Percentiles rank a stretch among this genome's conserved stretches.
Conservation (phyloP, 352 stramenopile genomes). For the Thalassiosira hispida region DNA sequence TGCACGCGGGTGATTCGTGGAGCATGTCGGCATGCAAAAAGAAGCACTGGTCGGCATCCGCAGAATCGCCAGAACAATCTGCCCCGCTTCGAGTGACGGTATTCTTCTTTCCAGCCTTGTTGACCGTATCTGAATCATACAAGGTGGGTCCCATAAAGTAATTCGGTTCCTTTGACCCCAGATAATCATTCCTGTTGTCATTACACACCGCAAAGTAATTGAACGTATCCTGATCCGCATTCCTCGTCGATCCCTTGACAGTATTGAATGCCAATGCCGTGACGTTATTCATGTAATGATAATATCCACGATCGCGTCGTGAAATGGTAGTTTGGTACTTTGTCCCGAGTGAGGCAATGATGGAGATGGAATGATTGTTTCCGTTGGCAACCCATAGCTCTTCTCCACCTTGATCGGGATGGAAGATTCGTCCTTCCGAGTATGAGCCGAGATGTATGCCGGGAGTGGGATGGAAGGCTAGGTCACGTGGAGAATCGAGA, state of each 20-base stretch:
- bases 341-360: conserved; percentile 46
- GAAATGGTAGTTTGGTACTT: conserved; percentile 38
- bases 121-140: conserved; percentile 46
- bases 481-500: conserved; percentile 48
- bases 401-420: conserved; percentile 35
- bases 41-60: conserved; percentile 58
- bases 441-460: conserved; percentile 49
- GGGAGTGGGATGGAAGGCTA: conserved; percentile 61
- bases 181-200: conserved; percentile 59
- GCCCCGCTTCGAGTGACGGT: conserved; percentile 56
- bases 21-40: conserved; percentile 70
- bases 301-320: conserved; percentile 55
- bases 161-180: conserved; percentile 48
- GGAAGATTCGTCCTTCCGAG: conserved; percentile 42
- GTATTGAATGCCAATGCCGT: conserved; percentile 61
- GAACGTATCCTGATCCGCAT: conserved; percentile 51
- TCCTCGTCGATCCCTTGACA: conserved; percentile 44
- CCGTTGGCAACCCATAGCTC: conserved; percentile 63
- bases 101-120: conserved; percentile 47
- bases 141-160: conserved; percentile 68
- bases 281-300: conserved; percentile 66
- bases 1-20: conserved; percentile 55
- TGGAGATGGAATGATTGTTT: conserved; percentile 53
- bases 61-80: conserved; percentile 44
- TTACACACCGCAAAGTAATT: conserved; percentile 68